These are phyloP conservation scores for Fusarium domesticum DNA, from an alignment of 2,329 filamentous ascomycete species.

Conservation along the genomic window DNA sequence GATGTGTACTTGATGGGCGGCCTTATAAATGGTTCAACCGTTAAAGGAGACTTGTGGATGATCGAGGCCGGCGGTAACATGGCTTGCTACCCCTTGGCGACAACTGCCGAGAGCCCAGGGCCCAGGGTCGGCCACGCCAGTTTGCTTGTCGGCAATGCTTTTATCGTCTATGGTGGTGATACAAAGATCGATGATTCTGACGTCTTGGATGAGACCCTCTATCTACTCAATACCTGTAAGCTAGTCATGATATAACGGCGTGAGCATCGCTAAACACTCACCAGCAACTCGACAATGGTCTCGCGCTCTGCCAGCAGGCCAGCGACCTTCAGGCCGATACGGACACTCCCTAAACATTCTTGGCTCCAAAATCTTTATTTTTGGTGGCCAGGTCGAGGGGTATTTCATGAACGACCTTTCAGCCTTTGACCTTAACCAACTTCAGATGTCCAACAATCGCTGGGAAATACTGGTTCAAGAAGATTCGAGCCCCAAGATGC, in stretches of 20 bases:
- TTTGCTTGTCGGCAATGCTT: constrained; percentile 93
- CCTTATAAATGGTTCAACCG: constrained; percentile 88
- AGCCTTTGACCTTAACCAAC: constrained; percentile 90
- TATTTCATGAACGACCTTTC: constrained; percentile 97
- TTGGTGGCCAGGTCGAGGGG: constrained; percentile 95
- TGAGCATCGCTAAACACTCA: constrained; percentile 16
- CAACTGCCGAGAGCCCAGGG: constrained; percentile 89
- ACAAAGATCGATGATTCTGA: constrained; percentile 95
- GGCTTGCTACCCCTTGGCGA: constrained; percentile 86
- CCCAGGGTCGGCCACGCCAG: constrained; percentile 93
- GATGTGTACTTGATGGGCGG: constrained; percentile 98
- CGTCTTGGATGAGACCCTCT: constrained; percentile 88
- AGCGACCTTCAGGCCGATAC: constrained; percentile 84
- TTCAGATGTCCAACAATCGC: constrained; percentile 85
- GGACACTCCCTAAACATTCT: constrained; percentile 96
- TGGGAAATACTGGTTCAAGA: constrained; percentile 89
- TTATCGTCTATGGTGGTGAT: constrained; percentile 97
- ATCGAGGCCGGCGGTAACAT: constrained; percentile 86
- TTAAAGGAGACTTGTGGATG: constrained; percentile 98
- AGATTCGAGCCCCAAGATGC: constrained; percentile 54
- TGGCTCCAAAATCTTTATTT: constrained; percentile 95
- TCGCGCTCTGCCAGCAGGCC: constrained; percentile 80
- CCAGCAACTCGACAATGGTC: constrained; percentile 97
- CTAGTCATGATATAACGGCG: constrained; percentile 19
- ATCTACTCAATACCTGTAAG: constrained; percentile 96